Evolutionary conservation across 2,329 filamentous ascomycete genomes (phyloP).

Genomic region (Aspergillus sp.): DNA sequence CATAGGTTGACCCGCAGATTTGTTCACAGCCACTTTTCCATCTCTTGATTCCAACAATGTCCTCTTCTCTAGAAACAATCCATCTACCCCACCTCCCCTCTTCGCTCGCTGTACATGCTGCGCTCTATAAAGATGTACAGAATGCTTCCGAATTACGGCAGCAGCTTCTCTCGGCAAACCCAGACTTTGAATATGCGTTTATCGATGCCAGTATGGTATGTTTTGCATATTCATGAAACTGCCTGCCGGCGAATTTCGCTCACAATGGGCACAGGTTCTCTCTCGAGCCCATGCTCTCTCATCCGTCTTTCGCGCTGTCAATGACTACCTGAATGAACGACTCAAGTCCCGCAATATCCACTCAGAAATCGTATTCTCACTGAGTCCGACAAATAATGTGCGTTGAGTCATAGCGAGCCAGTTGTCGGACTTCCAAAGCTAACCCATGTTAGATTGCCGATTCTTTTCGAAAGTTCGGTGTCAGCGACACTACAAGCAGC

Average conservation of each 20-base stretch:
- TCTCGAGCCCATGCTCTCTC: conserved; percentile 72
- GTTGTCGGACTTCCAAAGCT: conserved; percentile 8
- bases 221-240: neutral
- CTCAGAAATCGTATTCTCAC: conserved; percentile 78
- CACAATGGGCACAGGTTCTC: conserved; percentile 55
- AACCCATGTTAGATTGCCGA: conserved; percentile 71
- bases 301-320: conserved; percentile 75
- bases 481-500: conserved; percentile 67
- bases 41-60: neutral
- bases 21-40: neutral
- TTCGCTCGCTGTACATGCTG: conserved; percentile 67
- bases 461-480: conserved; percentile 84
- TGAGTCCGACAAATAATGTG: conserved; percentile 83
- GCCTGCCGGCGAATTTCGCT: neutral
- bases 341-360: conserved; percentile 83
- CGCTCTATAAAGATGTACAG: conserved; percentile 71
- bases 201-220: conserved; percentile 78
- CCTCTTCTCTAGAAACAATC: conserved; percentile 59
- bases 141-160: conserved; percentile 77
- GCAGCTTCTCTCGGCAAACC: conserved; percentile 81
- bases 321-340: conserved; percentile 59
- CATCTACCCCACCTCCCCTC: conserved; percentile 72
- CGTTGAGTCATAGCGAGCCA: conserved; percentile 23
- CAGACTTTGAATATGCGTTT: conserved; percentile 88
- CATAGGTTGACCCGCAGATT: neutral